Evolutionary conservation across 2,329 filamentous ascomycete species (phyloP).

Genomic region (Exophiala lecanii-corni): DNA sequence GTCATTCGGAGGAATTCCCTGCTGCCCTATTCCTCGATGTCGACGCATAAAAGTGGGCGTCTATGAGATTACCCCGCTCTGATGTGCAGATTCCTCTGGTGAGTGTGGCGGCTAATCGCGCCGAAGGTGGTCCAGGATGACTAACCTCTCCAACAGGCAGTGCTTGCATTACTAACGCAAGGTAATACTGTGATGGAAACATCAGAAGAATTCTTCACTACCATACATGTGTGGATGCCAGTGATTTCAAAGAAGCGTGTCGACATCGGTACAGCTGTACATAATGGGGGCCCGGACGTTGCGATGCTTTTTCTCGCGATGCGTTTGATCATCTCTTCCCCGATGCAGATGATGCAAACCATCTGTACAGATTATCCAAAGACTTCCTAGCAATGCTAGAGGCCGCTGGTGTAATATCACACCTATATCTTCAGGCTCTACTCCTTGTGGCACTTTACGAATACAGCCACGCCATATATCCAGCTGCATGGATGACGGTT

Average conservation of each 20-base stretch:
- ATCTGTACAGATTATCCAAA: conserved; percentile 19
- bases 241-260: conserved; percentile 26
- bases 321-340: conserved; percentile 7
- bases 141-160: neutral
- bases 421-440: conserved; percentile 28
- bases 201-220: conserved; percentile 16
- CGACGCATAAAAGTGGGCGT: neutral
- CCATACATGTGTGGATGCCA: conserved; percentile 27
- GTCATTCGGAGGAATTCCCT: neutral
- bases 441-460: conserved; percentile 32
- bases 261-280: conserved; percentile 16
- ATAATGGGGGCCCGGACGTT: conserved; percentile 10
- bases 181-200: neutral
- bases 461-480: conserved; percentile 32
- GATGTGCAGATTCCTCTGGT: neutral
- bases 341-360: conserved; percentile 3
- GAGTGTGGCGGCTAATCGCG: neutral
- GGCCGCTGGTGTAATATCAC: conserved; percentile 23
- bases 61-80: neutral
- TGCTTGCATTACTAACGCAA: neutral
- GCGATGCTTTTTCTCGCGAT: conserved; percentile 5
- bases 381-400: conserved; percentile 21
- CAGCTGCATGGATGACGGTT: conserved; percentile 29
- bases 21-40: neutral
- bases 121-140: neutral